Evolutionary conservation across 2,329 filamentous ascomycete species (phyloP).

Genomic region (Sclerotinia borealis): DNA sequence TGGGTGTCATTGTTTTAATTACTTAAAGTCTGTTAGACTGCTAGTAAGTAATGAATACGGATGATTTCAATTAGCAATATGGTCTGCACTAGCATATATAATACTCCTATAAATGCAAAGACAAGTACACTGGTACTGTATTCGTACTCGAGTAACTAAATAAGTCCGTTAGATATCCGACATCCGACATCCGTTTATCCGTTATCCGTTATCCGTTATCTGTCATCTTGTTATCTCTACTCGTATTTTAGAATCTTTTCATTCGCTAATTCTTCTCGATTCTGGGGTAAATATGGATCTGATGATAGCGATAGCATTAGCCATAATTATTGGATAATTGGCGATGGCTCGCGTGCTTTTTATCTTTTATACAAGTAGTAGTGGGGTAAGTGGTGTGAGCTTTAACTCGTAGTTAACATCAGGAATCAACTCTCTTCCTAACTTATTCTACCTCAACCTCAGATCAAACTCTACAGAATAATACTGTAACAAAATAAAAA

Average conservation of each 20-base stretch:
- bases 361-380: no score
- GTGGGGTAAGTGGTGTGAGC: neutral
- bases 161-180: neutral
- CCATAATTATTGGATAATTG: neutral
- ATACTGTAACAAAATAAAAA: neutral
- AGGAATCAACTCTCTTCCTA: neutral
- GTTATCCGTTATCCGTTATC: neutral
- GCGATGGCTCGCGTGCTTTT: conserved; percentile 6
- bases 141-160: no score
- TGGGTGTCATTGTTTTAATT: neutral
- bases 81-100: neutral
- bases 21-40: neutral
- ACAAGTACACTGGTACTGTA: neutral
- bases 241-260: neutral
- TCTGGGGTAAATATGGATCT: neutral
- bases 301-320: neutral
- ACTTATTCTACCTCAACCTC: neutral
- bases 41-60: neutral
- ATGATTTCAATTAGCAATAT: neutral
- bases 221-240: neutral
- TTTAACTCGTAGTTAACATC: neutral
- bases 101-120: neutral
- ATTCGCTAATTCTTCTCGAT: neutral
- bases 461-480: neutral
- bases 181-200: no score